Evolutionary conservation across 192 early-diverging fungal species (phyloP).

Genomic region (Coemansia guatemalensis): DNA sequence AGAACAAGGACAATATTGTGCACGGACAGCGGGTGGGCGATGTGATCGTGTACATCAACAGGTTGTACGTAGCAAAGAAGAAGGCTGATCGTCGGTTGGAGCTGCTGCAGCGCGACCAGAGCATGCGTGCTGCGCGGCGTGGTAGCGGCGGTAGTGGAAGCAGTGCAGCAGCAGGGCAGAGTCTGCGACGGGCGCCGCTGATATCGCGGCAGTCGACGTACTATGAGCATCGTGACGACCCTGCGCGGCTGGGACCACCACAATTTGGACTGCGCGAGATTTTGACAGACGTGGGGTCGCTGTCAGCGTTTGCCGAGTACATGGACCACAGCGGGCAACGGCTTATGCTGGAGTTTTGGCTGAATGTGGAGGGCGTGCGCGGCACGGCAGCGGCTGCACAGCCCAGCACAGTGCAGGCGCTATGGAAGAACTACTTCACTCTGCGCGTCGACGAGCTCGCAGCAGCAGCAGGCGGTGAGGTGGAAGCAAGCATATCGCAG

Average conservation of each 20-base stretch:
- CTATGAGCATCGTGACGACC: slow-evolving; percentile 52
- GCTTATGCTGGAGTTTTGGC: slow-evolving; percentile 71
- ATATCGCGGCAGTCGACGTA: slow-evolving; percentile 42
- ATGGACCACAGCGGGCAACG: slow-evolving; percentile 69
- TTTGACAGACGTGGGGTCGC: slow-evolving; percentile 61
- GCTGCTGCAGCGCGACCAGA: slow-evolving; percentile 32
- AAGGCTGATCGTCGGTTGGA: slow-evolving; percentile 73
- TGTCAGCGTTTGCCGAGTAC: slow-evolving; percentile 80
- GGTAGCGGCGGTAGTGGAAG: background rate
- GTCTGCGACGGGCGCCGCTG: background rate
- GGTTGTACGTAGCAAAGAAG: slow-evolving; percentile 70
- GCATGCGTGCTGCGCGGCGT: background rate
- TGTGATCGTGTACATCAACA: slow-evolving; percentile 70
- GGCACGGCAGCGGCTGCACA: background rate
- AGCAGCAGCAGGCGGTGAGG: slow-evolving; percentile 16
- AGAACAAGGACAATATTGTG: slow-evolving; percentile 72
- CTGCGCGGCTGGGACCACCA: slow-evolving; percentile 40
- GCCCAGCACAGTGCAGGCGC: slow-evolving; percentile 32
- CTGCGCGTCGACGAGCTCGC: slow-evolving; percentile 49
- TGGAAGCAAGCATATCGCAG: slow-evolving; percentile 24
- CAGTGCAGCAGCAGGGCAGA: background rate
- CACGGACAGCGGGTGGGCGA: slow-evolving; percentile 76
- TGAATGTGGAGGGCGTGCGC: slow-evolving; percentile 66
- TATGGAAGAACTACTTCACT: slow-evolving; percentile 57
- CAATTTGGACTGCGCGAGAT: slow-evolving; percentile 60